Conservation (phyloP, 305 asterid species). For the Rubia tinctorum region DNA sequence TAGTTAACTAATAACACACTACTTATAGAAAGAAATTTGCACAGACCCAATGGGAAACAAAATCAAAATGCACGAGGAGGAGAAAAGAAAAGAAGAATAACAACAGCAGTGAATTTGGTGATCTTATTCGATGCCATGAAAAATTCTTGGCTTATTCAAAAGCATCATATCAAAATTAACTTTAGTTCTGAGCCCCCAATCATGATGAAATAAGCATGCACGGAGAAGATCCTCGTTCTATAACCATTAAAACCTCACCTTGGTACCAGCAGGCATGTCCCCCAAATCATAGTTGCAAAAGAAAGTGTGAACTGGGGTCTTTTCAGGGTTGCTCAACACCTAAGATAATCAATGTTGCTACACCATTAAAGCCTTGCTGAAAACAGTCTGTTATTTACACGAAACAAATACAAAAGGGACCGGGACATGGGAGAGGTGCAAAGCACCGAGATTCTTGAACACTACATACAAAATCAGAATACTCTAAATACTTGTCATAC, state of each 20-base stretch:
- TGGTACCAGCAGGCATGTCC: constrained; percentile 90
- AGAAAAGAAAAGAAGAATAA: background rate
- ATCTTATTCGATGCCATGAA: background rate
- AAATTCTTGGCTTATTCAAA: background rate
- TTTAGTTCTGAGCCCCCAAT: background rate
- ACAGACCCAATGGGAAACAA: background rate
- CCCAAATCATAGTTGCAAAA: constrained; percentile 77
- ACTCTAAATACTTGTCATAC: background rate
- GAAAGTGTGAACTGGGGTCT: constrained; percentile 83
- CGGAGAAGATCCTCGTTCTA: background rate
- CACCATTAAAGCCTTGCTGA: background rate
- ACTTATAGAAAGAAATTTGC: background rate
- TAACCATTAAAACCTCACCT: constrained; percentile 40
- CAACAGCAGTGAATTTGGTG: background rate
- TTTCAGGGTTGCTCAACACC: constrained; percentile 94
- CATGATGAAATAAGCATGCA: background rate
- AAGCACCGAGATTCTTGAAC: background rate
- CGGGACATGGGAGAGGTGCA: background rate
- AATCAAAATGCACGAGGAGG: background rate
- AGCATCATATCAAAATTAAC: background rate
- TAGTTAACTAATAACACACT: background rate
- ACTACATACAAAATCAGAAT: background rate
- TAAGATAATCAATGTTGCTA: constrained; percentile 20
- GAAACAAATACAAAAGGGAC: background rate
- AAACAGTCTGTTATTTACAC: background rate